Percentiles rank a stretch among this genome's conserved stretches.
These are phyloP conservation scores for Mucor lusitanicus DNA, from an alignment of 371 early-diverging fungal species.

Conservation along the genomic window DNA sequence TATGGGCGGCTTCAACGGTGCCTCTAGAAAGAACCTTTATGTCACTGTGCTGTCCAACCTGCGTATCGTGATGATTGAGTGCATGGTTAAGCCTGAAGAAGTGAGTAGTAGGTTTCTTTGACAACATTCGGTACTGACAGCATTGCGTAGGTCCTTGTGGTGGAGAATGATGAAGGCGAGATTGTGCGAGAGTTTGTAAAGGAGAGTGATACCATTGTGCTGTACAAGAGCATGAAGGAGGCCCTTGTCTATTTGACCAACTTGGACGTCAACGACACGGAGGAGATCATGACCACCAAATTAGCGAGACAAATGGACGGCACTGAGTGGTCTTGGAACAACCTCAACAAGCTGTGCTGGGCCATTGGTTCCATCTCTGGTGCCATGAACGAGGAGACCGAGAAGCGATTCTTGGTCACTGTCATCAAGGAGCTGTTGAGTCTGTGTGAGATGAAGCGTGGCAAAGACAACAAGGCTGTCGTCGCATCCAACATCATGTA, in stretches of 20 bases:
- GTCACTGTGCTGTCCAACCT: slow-evolving; percentile 77
- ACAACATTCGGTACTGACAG: neutral
- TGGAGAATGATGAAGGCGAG: slow-evolving; percentile 99
- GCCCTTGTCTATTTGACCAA: slow-evolving; percentile 97
- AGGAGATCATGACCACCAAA: slow-evolving; percentile 93
- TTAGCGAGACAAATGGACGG: slow-evolving; percentile 91
- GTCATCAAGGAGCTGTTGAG: slow-evolving; percentile 97
- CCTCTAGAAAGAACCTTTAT: slow-evolving; percentile 67
- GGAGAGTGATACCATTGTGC: slow-evolving; percentile 97
- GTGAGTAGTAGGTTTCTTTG: slow-evolving; percentile 43
- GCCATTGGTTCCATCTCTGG: slow-evolving; percentile 98
- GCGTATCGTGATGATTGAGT: slow-evolving; percentile 92
- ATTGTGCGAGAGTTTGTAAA: slow-evolving; percentile 98
- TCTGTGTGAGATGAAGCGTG: slow-evolving; percentile 92
- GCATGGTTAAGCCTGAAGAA: slow-evolving; percentile 98
- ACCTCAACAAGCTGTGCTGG: slow-evolving; percentile 99
- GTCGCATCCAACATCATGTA: slow-evolving; percentile 99
- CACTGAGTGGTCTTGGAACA: slow-evolving; percentile 94
- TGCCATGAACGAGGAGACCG: slow-evolving; percentile 95
- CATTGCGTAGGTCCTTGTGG: slow-evolving; percentile 76
- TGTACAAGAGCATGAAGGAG: slow-evolving; percentile 98
- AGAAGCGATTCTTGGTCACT: slow-evolving; percentile 97
- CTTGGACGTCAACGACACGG: slow-evolving; percentile 91
- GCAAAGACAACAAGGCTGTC: slow-evolving; percentile 99
- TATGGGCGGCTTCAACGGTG: slow-evolving; percentile 26